A percentile compares a stretch with the other conserved stretches of the same genome.
Evolutionary conservation across 371 early-diverging fungal genomes (phyloP).

Genomic region (Ecytonucleospora hepatopenaei): DNA sequence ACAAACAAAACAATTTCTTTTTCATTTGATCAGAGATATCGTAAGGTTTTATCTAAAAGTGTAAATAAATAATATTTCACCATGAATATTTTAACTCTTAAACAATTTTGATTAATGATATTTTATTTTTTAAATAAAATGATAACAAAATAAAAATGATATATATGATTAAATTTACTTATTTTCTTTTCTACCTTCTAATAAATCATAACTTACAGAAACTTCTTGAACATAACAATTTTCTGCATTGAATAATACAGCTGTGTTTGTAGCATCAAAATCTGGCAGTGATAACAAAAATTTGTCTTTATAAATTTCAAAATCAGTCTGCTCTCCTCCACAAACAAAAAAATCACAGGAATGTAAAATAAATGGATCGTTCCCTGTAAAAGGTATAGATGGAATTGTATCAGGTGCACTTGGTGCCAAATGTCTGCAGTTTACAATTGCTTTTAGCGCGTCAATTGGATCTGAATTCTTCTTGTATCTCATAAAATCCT

Average conservation of each 20-base stretch:
- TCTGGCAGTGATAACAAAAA: conserved; percentile 20
- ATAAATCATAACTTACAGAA: no score
- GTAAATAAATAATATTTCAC: background rate
- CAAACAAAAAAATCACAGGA: conserved; percentile 20
- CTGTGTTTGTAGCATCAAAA: conserved; percentile 7
- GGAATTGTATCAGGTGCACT: conserved; percentile 40
- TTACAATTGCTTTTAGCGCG: conserved; percentile 19
- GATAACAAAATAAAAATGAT: no score
- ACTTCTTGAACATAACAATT: background rate
- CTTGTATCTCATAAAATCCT: conserved; percentile 33
- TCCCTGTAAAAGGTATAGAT: conserved; percentile 14
- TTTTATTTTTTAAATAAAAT: no score
- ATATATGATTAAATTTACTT: no score
- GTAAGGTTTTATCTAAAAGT: background rate
- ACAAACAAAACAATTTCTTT: background rate
- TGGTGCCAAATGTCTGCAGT: conserved; percentile 27
- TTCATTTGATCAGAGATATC: conserved; percentile 2
- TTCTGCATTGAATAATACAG: conserved; percentile 13
- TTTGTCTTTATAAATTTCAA: background rate
- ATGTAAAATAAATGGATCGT: conserved; percentile 36
- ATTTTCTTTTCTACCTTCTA: no score
- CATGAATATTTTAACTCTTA: no score
- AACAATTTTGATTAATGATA: no score
- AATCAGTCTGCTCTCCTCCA: conserved; percentile 10
- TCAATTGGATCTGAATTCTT: conserved; percentile 2